Percentiles rank a stretch among this genome's conserved stretches.
These are phyloP conservation scores for Lyophyllum shimeji DNA, from an alignment of 768 basidiomycete species.

Conservation along the genomic window DNA sequence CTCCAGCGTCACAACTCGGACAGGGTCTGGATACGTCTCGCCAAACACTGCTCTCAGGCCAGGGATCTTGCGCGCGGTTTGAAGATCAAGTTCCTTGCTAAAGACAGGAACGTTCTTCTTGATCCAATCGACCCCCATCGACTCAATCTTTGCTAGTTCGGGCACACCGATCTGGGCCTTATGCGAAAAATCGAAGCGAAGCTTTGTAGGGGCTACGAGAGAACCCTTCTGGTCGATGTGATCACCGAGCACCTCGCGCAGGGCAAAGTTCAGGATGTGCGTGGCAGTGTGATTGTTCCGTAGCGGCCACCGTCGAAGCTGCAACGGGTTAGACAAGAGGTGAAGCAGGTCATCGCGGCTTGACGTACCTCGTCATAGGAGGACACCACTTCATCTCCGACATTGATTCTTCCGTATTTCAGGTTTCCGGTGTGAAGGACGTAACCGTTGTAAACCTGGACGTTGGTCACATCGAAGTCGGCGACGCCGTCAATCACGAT, in stretches of 20 bases:
- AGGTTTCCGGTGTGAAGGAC: conserved; percentile 90
- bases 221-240: conserved; percentile 99
- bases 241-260: conserved; percentile 94
- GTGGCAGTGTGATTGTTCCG: conserved; percentile 99
- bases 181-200: conserved; percentile 99
- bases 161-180: conserved; percentile 78
- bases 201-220: conserved; percentile 90
- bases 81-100: conserved; percentile 81
- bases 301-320: conserved; percentile 93
- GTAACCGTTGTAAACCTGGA: conserved; percentile 94
- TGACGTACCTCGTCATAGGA: conserved; percentile 85
- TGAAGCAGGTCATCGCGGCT: not conserved
- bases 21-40: conserved; percentile 96
- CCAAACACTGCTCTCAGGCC: conserved; percentile 97
- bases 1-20: conserved; percentile 91
- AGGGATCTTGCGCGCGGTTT: conserved; percentile 81
- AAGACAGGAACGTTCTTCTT: conserved; percentile 84
- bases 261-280: conserved; percentile 92
- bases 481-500: conserved; percentile 89
- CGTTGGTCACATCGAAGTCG: conserved; percentile 92
- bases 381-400: conserved; percentile 81
- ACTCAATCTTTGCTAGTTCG: conserved; percentile 83
- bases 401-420: conserved; percentile 80
- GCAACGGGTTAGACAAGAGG: not conserved
- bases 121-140: conserved; percentile 87